Percentiles rank a stretch among this genome's conserved stretches.
Conservation (phyloP, 2,329 filamentous ascomycete species). For the Setomelanomma holmii region DNA sequence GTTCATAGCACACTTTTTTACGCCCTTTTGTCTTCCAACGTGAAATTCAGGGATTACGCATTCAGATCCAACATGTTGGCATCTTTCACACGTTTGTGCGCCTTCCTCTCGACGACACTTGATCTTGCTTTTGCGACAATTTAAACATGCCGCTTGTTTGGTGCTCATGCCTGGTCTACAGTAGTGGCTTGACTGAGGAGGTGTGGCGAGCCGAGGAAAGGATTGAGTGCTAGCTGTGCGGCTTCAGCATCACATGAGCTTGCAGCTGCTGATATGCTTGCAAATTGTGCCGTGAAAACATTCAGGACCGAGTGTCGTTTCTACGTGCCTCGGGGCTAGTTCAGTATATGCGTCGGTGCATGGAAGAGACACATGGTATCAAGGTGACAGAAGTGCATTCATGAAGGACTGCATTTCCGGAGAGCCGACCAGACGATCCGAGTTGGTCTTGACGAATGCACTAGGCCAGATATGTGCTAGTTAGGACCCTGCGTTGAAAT, state of each 20-base stretch:
- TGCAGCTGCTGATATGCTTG: neutral
- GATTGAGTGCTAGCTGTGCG: conserved; percentile 40
- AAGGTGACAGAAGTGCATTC: neutral
- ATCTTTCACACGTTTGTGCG: conserved; percentile 66
- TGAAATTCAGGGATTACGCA: conserved; percentile 74
- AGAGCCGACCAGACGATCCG: neutral
- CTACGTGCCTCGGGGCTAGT: neutral
- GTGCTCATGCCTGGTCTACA: conserved; percentile 29
- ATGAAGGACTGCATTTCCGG: neutral
- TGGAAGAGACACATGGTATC: neutral
- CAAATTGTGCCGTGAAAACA: neutral
- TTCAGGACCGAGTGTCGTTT: neutral
- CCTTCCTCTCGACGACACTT: conserved; percentile 63
- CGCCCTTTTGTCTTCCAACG: conserved; percentile 75
- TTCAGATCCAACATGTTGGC: conserved; percentile 63
- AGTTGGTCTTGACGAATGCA: neutral
- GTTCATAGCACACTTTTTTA: conserved; percentile 69
- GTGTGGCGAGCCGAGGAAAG: conserved; percentile 33
- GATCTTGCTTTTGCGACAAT: conserved; percentile 72
- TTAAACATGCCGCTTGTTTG: conserved; percentile 65
- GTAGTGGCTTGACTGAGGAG: neutral
- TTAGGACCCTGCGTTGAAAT: neutral
- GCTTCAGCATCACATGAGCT: conserved; percentile 2
- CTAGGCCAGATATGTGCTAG: conserved; percentile 1
- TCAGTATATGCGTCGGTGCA: neutral